Conservation (phyloP, 805 yeast genomes). For the Starmerella roubikii region DNA sequence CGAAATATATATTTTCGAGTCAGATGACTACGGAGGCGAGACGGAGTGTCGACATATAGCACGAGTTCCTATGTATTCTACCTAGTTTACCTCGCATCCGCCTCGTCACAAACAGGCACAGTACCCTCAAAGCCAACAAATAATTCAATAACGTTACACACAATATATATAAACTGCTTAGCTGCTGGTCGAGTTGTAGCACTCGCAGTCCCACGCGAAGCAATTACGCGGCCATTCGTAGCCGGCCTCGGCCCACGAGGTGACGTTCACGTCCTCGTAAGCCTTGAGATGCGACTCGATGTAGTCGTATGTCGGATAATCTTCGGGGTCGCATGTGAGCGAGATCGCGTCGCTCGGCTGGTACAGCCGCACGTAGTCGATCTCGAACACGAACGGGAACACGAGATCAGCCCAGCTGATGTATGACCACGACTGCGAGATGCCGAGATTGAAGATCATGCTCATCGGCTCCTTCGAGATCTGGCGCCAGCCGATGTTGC, state of each 20-base stretch:
- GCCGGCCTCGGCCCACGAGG: constrained; percentile 67
- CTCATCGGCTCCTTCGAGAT: constrained; percentile 90
- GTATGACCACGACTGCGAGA: constrained; percentile 85
- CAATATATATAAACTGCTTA: no score
- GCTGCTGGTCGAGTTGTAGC: no score
- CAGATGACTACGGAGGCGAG: no score
- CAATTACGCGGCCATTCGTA: constrained; percentile 52
- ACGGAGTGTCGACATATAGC: no score
- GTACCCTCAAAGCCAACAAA: no score
- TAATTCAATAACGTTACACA: no score
- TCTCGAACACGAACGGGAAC: constrained; percentile 64
- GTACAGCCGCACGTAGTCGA: constrained; percentile 84
- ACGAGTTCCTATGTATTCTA: no score
- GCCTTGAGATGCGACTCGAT: constrained; percentile 57
- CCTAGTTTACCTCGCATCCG: no score
- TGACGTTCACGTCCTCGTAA: constrained; percentile 53
- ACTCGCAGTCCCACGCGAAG: constrained; percentile 38
- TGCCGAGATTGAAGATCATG: constrained; percentile 71
- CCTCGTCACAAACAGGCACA: no score
- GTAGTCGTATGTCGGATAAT: constrained; percentile 74
- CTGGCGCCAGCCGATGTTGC: constrained; percentile 73
- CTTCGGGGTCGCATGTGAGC: constrained; percentile 75
- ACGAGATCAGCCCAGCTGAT: constrained; percentile 70
- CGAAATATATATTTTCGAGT: no score
- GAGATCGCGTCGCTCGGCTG: constrained; percentile 56